These are phyloP conservation scores for Scheffersomyces lignosus DNA, from an alignment of 805 yeast genomes.

Conservation along the genomic window DNA sequence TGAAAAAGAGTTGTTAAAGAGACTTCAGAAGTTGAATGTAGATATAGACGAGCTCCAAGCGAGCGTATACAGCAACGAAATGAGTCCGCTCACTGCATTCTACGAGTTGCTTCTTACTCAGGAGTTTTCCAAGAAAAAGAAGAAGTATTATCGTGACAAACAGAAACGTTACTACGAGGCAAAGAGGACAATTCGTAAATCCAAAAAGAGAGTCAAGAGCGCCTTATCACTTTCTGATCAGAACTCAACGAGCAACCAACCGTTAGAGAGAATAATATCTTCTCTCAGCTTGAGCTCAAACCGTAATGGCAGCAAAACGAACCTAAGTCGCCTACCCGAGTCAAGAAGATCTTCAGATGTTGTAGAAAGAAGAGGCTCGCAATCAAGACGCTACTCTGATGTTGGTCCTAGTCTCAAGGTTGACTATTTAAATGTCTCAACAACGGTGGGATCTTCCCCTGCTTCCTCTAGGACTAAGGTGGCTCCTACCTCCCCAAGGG, in stretches of 20 bases:
- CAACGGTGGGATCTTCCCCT: constrained; percentile 1
- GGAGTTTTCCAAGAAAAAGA: constrained; percentile 39
- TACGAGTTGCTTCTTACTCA: constrained; percentile 68
- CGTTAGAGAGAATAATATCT: constrained; percentile 38
- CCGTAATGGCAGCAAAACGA: constrained; percentile 10
- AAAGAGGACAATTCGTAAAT: constrained; percentile 27
- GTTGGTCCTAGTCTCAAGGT: background rate
- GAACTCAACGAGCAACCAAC: constrained; percentile 15
- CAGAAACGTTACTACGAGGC: constrained; percentile 34
- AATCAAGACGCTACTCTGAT: background rate
- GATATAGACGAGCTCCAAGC: constrained; percentile 60
- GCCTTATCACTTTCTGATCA: constrained; percentile 37
- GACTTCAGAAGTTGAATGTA: constrained; percentile 59
- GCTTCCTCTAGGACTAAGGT: constrained; percentile 6
- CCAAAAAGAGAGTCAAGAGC: constrained; percentile 35
- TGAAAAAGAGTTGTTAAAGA: constrained; percentile 64
- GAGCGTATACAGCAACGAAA: constrained; percentile 56
- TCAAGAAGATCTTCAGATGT: constrained; percentile 3
- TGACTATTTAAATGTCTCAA: background rate
- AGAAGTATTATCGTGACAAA: constrained; percentile 27
- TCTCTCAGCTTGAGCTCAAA: constrained; percentile 35
- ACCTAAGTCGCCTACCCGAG: constrained; percentile 3
- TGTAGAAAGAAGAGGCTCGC: constrained; percentile 4
- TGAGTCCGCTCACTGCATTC: constrained; percentile 72
- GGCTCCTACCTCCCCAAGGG: constrained; percentile 1